Conservation (phyloP, 2,329 filamentous ascomycete genomes). For the Penicillium sp. region DNA sequence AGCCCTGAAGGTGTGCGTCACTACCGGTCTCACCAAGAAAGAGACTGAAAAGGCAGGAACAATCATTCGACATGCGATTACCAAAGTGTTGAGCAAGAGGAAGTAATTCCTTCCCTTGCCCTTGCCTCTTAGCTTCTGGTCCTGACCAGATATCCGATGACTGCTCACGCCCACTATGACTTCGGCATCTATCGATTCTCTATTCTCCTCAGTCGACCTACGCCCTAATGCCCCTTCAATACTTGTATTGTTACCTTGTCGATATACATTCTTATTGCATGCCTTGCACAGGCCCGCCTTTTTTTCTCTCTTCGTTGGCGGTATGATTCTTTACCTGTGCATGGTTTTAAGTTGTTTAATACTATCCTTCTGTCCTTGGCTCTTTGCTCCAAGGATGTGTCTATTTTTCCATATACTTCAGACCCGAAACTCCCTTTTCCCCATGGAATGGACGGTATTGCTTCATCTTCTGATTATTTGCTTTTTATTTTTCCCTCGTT, state of each 20-base stretch:
- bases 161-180: conserved; percentile 23
- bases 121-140: conserved; percentile 9
- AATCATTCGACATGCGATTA: conserved; percentile 85
- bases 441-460: not conserved
- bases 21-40: conserved; percentile 82
- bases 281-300: conserved; percentile 21
- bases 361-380: conserved; percentile 16
- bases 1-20: conserved; percentile 87
- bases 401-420: conserved; percentile 1
- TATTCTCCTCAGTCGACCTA: conserved; percentile 13
- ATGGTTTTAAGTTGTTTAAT: conserved; percentile 27
- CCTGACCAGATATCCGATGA: conserved; percentile 15
- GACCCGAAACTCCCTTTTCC: not conserved
- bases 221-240: conserved; percentile 22
- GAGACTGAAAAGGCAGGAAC: conserved; percentile 93
- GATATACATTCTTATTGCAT: conserved; percentile 23
- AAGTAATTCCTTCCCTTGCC: conserved; percentile 34
- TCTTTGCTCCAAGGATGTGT: conserved; percentile 4
- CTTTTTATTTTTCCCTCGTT: not conserved
- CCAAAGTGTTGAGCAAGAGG: conserved; percentile 72
- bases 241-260: conserved; percentile 24
- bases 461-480: not conserved
- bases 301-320: conserved; percentile 12
- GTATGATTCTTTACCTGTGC: conserved; percentile 14
- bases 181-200: conserved; percentile 11